These are phyloP conservation scores for Hebeloma cylindrosporum DNA, from an alignment of 768 basidiomycete genomes.

Conservation along the genomic window DNA sequence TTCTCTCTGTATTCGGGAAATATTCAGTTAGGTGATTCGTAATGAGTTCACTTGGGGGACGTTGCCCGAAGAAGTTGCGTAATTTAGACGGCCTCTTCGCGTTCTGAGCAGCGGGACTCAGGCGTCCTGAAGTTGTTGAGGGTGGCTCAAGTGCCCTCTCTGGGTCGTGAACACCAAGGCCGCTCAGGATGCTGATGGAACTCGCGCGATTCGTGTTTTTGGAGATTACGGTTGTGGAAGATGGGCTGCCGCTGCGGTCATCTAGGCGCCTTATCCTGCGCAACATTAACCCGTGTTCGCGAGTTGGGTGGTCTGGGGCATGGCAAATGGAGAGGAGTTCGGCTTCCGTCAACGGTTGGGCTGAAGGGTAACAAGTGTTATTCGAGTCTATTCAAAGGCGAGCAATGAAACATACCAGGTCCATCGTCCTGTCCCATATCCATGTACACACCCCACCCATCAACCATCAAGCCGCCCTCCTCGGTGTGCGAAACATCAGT, in stretches of 20 bases:
- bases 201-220: constrained; percentile 82
- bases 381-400: background rate
- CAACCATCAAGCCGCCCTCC: constrained; percentile 76
- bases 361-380: constrained; percentile 36
- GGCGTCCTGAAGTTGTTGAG: constrained; percentile 43
- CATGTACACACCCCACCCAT: constrained; percentile 87
- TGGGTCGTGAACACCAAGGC: constrained; percentile 83
- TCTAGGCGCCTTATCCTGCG: constrained; percentile 52
- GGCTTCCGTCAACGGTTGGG: constrained; percentile 74
- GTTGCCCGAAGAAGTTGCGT: constrained; percentile 96
- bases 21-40: constrained; percentile 91
- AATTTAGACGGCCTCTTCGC: constrained; percentile 65
- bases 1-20: constrained; percentile 93
- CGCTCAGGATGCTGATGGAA: constrained; percentile 91
- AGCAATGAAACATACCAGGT: constrained; percentile 41
- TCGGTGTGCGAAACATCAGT: constrained; percentile 62
- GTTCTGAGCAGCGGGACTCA: constrained; percentile 37
- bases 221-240: constrained; percentile 24
- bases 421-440: constrained; percentile 57
- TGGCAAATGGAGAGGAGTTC: constrained; percentile 84
- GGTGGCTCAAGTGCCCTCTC: constrained; percentile 65
- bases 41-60: constrained; percentile 96
- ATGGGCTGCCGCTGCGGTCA: constrained; percentile 38
- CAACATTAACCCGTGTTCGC: constrained; percentile 78
- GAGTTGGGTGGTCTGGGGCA: constrained; percentile 72